Percentiles rank a stretch among this genome's conserved stretches.
Evolutionary conservation across 2,329 filamentous ascomycete genomes (phyloP).

Genomic region (Ploettnerulaceae sp.): DNA sequence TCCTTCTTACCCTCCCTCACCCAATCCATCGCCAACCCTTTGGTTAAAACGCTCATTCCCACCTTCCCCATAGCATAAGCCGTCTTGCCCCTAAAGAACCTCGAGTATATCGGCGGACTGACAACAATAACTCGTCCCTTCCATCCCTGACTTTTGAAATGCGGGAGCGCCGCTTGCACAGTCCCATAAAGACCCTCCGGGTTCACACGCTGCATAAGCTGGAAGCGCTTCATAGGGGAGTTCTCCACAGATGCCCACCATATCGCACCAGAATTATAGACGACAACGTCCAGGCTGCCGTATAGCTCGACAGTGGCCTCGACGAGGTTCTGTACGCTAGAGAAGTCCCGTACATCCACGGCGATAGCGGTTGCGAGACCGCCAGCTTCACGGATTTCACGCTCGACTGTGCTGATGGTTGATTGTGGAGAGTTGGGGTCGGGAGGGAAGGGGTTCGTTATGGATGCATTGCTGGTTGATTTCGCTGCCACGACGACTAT

Average conservation of each 20-base stretch:
- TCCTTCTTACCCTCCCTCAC: slow-evolving; percentile 50
- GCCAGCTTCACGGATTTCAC: slow-evolving; percentile 64
- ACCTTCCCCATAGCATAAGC: slow-evolving; percentile 78
- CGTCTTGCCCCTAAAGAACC: slow-evolving; percentile 82
- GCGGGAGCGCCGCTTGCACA: slow-evolving; percentile 63
- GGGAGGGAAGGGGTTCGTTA: slow-evolving; percentile 59
- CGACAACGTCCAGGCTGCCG: slow-evolving; percentile 37
- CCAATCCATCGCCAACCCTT: slow-evolving; percentile 80
- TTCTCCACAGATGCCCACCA: slow-evolving; percentile 74
- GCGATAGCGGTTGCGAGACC: slow-evolving; percentile 60
- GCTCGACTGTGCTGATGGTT: slow-evolving; percentile 74
- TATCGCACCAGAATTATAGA: slow-evolving; percentile 83
- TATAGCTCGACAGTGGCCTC: slow-evolving; percentile 47
- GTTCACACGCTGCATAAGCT: slow-evolving; percentile 72
- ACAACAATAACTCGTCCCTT: slow-evolving; percentile 70
- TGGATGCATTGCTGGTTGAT: slow-evolving; percentile 59
- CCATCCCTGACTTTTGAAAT: slow-evolving; percentile 50
- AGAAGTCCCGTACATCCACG: slow-evolving; percentile 64
- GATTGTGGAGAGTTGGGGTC: slow-evolving; percentile 70
- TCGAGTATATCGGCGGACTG: slow-evolving; percentile 77
- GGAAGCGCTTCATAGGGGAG: slow-evolving; percentile 71
- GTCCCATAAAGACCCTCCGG: slow-evolving; percentile 70
- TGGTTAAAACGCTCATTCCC: slow-evolving; percentile 75
- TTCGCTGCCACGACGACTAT: slow-evolving; percentile 66
- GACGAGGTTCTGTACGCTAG: slow-evolving; percentile 57